Evolutionary conservation across 768 basidiomycete species (phyloP).

Genomic region (Boletus speciosus): DNA sequence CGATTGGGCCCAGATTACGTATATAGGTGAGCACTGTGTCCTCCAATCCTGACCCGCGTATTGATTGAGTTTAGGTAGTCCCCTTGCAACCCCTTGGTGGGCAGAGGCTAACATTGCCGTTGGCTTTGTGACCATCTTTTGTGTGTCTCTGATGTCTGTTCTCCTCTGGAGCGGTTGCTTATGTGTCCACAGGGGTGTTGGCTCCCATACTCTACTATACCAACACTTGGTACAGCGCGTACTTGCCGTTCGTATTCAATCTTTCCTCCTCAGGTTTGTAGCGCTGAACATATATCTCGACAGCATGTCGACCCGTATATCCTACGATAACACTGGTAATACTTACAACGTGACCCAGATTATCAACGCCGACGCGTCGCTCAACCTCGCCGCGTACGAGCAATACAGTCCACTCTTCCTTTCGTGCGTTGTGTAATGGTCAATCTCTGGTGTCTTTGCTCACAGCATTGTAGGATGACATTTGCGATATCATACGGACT

Average conservation of each 20-base stretch:
- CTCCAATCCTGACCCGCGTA: background rate
- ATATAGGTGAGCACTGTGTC: slow-evolving; percentile 17
- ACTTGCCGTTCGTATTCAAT: slow-evolving; percentile 45
- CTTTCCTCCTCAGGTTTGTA: background rate
- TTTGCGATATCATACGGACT: slow-evolving; percentile 79
- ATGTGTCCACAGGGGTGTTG: slow-evolving; percentile 46
- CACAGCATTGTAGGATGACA: slow-evolving; percentile 37
- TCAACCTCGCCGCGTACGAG: slow-evolving; percentile 54
- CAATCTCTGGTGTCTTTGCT: background rate
- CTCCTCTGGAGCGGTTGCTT: slow-evolving; percentile 53
- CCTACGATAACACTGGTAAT: slow-evolving; percentile 61
- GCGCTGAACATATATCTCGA: background rate
- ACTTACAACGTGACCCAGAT: slow-evolving; percentile 58
- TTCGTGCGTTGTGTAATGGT: slow-evolving; percentile 29
- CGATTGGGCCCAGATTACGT: slow-evolving; percentile 71
- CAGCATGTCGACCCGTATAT: slow-evolving; percentile 58
- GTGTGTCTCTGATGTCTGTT: slow-evolving; percentile 33
- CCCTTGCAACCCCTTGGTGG: slow-evolving; percentile 82
- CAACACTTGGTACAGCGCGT: slow-evolving; percentile 57
- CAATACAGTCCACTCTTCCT: slow-evolving; percentile 62
- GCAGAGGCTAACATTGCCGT: slow-evolving; percentile 65
- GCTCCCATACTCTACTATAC: slow-evolving; percentile 65
- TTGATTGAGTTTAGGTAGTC: slow-evolving; percentile 29
- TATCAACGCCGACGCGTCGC: slow-evolving; percentile 48
- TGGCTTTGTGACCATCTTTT: slow-evolving; percentile 69